Conservation (phyloP, 441 rosid genomes). For the Metrosideros polymorpha region DNA sequence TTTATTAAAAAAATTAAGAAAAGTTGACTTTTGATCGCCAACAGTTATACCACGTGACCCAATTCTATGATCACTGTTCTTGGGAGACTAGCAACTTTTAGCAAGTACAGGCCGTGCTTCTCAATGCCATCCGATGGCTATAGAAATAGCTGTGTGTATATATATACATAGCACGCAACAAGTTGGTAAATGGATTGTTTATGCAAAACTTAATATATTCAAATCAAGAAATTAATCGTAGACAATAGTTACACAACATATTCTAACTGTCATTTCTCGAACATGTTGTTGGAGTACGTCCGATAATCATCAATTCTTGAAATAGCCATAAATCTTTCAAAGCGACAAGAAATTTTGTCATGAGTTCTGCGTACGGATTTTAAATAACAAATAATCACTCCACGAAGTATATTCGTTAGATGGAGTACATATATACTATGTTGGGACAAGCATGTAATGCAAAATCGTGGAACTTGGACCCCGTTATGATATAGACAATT, state of each 20-base stretch:
- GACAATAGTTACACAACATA: not conserved
- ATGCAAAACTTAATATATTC: not conserved
- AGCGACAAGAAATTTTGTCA: not conserved
- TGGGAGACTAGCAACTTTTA: not conserved
- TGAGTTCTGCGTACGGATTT: fast-evolving
- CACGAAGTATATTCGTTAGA: not conserved
- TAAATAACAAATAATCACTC: not conserved
- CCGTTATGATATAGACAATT: not conserved
- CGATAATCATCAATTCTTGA: not conserved
- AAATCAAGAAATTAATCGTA: not conserved
- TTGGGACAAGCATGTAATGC: not conserved
- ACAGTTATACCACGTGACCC: not conserved
- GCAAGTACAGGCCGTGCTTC: not conserved
- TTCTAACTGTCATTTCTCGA: not conserved
- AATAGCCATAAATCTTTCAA: not conserved
- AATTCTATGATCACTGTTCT: not conserved
- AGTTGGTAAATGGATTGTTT: not conserved
- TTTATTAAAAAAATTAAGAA: not conserved
- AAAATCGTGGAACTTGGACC: not conserved
- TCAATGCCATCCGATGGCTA: no score
- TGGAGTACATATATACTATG: not conserved
- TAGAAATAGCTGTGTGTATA: no score
- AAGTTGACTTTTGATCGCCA: not conserved
- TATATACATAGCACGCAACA: no score
- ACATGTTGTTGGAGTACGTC: not conserved